Percentiles rank a stretch among this genome's conserved stretches.
Evolutionary conservation across 352 stramenopile genomes (phyloP).

Genomic region (Bremia lactucae): DNA sequence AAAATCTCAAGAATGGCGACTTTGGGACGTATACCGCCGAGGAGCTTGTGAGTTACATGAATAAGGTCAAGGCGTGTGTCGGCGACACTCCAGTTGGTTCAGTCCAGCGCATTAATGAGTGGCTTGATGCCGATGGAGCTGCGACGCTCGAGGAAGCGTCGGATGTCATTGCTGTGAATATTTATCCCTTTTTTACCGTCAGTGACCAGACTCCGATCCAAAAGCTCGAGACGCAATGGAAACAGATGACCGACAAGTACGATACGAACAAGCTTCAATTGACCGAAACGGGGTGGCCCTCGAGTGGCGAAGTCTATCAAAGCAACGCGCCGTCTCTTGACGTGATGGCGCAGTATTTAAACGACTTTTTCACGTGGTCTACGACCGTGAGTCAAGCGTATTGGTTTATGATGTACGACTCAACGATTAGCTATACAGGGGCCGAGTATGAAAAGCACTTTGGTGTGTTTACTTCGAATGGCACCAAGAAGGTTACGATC

Average conservation of each 20-base stretch:
- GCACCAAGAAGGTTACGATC: slow-evolving; percentile 28
- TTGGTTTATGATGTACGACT: slow-evolving; percentile 70
- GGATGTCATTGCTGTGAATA: slow-evolving; percentile 45
- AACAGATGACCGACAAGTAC: slow-evolving; percentile 34
- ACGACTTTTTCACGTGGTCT: slow-evolving; percentile 38
- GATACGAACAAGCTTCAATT: slow-evolving; percentile 30
- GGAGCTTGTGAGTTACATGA: slow-evolving; percentile 33
- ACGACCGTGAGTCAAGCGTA: slow-evolving; percentile 22
- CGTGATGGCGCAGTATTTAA: slow-evolving; percentile 28
- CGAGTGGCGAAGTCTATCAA: slow-evolving; percentile 19
- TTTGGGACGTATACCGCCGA: slow-evolving; percentile 29
- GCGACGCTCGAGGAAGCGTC: slow-evolving; percentile 26
- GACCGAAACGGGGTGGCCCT: slow-evolving; percentile 56
- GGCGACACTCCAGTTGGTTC: slow-evolving; percentile 36
- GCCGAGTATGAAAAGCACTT: slow-evolving; percentile 52
- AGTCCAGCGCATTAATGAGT: slow-evolving; percentile 60
- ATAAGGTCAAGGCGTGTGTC: slow-evolving; percentile 41
- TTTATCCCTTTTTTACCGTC: slow-evolving; percentile 66
- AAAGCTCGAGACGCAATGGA: slow-evolving; percentile 43
- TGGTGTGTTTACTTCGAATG: slow-evolving; percentile 31
- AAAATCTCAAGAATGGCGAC: slow-evolving; percentile 46
- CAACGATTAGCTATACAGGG: slow-evolving; percentile 28
- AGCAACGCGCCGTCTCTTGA: slow-evolving; percentile 31
- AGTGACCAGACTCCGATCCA: slow-evolving; percentile 24
- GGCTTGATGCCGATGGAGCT: slow-evolving; percentile 27